Evolutionary conservation across 1,139 yeast genomes (phyloP).

Genomic region (Maudiozyma humilis): DNA sequence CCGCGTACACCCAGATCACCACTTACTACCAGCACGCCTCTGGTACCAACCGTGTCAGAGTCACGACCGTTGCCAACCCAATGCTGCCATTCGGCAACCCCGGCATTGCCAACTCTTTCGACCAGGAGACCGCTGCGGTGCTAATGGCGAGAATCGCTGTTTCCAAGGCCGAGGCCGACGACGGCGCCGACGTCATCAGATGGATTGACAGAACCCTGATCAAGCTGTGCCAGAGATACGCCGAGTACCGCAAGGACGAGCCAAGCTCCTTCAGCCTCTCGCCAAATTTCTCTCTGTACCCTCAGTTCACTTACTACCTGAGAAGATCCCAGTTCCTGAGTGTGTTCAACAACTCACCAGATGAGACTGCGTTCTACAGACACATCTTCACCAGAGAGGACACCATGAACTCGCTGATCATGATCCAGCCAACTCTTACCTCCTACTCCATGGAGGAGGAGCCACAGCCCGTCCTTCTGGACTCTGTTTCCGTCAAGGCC

Average conservation of each 20-base stretch:
- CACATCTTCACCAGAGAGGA: constrained; percentile 89
- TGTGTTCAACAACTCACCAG: constrained; percentile 96
- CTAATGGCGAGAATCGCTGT: constrained; percentile 91
- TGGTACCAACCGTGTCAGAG: constrained; percentile 79
- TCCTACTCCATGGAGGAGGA: constrained; percentile 78
- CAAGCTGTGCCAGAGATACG: constrained; percentile 78
- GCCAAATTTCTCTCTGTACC: constrained; percentile 73
- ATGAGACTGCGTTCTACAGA: constrained; percentile 95
- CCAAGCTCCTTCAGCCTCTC: constrained; percentile 71
- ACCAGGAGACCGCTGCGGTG: constrained; percentile 98
- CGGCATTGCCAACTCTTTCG: constrained; percentile 60
- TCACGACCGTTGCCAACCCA: constrained; percentile 75
- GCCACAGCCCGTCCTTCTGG: constrained; percentile 90
- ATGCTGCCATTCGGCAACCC: constrained; percentile 46
- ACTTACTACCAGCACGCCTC: constrained; percentile 75
- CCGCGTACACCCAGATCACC: constrained; percentile 49
- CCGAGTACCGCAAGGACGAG: constrained; percentile 74
- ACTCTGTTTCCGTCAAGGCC: constrained; percentile 84
- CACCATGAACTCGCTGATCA: constrained; percentile 83
- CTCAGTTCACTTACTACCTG: constrained; percentile 91
- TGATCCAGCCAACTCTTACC: constrained; percentile 94
- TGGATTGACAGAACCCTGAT: constrained; percentile 83
- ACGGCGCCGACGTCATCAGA: constrained; percentile 65
- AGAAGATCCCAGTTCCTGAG: constrained; percentile 95
- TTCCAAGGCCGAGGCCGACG: constrained; percentile 75